Conservation (phyloP, 352 stramenopile genomes). For the Thalassiosira pacifica region DNA sequence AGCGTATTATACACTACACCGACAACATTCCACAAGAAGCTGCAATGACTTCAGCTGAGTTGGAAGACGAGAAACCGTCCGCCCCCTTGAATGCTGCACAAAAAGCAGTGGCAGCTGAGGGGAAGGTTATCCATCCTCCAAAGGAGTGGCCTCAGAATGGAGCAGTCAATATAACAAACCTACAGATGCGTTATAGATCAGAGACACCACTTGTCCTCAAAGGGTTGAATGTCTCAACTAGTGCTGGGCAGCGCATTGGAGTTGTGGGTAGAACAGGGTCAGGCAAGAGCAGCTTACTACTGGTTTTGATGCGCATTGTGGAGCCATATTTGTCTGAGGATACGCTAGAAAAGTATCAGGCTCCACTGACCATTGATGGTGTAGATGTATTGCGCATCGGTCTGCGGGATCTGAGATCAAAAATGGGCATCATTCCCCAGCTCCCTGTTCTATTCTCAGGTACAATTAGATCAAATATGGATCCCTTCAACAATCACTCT, state of each 20-base stretch:
- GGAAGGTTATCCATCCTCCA: slow-evolving; percentile 52
- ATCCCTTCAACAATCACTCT: slow-evolving; percentile 87
- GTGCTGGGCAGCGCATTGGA: slow-evolving; percentile 82
- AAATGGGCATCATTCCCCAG: slow-evolving; percentile 87
- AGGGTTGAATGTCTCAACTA: slow-evolving; percentile 79
- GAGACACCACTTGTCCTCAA: slow-evolving; percentile 82
- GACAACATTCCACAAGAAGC: slow-evolving; percentile 86
- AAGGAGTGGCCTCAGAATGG: slow-evolving; percentile 81
- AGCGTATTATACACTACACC: slow-evolving; percentile 90
- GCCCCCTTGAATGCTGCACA: slow-evolving; percentile 41
- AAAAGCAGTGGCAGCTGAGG: slow-evolving; percentile 60
- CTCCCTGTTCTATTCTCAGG: slow-evolving; percentile 86
- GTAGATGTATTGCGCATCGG: slow-evolving; percentile 84
- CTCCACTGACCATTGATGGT: slow-evolving; percentile 83
- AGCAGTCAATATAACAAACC: slow-evolving; percentile 76
- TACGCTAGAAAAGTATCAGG: slow-evolving; percentile 52
- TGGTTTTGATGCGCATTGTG: slow-evolving; percentile 86
- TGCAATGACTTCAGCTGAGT: slow-evolving; percentile 62
- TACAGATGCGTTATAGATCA: slow-evolving; percentile 87
- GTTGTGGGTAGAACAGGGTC: slow-evolving; percentile 87
- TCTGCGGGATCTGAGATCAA: slow-evolving; percentile 76
- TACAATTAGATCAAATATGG: slow-evolving; percentile 87
- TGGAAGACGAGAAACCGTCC: slow-evolving; percentile 55
- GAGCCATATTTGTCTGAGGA: slow-evolving; percentile 76
- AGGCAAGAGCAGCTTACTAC: slow-evolving; percentile 84